phyloP scores from a whole-genome alignment of 305 asterid species.

The Striga hermonthica region DNA sequence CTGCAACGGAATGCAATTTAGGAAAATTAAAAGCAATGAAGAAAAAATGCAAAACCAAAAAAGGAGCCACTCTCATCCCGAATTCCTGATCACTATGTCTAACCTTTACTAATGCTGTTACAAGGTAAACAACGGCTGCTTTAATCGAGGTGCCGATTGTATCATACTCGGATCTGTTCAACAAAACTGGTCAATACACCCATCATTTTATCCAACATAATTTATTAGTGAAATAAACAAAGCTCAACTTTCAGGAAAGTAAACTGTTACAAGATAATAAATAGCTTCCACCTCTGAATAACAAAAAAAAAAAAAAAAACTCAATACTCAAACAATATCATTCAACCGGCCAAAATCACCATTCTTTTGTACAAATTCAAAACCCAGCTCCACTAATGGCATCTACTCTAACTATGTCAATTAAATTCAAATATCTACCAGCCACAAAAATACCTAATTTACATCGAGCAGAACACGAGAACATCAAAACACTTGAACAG shows the following conservation, averaged over 20 bases:
- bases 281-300: constrained; percentile 5
- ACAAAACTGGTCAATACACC: constrained; percentile 23
- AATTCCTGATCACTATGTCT: constrained; percentile 18
- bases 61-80: not conserved
- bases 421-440: constrained; percentile 1
- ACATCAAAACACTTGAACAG: not conserved
- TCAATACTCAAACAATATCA: not conserved
- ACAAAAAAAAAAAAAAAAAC: constrained; percentile 7
- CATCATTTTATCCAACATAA: constrained; percentile 1
- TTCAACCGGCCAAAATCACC: not conserved
- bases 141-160: constrained; percentile 88
- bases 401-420: not conserved
- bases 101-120: constrained; percentile 85
- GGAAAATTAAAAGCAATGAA: constrained; percentile 3
- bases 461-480: constrained; percentile 1
- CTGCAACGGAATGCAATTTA: constrained; percentile 40
- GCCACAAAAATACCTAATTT: constrained; percentile 7
- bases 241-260: constrained; percentile 11
- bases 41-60: constrained; percentile 2
- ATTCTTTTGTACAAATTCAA: constrained; percentile 19
- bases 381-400: not conserved
- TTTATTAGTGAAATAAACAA: not conserved
- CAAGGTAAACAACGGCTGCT: constrained; percentile 80
- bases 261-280: not conserved
- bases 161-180: constrained; percentile 89